phyloP scores from a whole-genome alignment of 2,329 filamentous ascomycete species.

The Botrytis pseudocinerea region DNA sequence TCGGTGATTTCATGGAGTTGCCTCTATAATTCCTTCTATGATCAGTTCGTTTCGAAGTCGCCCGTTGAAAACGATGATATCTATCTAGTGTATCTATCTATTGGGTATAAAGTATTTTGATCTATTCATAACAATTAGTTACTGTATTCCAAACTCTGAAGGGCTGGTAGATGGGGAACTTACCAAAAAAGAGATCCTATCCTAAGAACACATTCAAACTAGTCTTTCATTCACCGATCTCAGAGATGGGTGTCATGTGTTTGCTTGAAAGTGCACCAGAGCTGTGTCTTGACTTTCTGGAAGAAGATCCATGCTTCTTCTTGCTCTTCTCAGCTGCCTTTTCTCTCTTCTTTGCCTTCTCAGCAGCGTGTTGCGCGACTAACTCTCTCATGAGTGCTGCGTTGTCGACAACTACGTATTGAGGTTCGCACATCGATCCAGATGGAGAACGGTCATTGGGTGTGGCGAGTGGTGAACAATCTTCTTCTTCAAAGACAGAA shows the following conservation, averaged over 20 bases:
- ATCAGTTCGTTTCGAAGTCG: slow-evolving; percentile 13
- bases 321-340: slow-evolving; percentile 22
- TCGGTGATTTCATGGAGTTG: not conserved
- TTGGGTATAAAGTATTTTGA: slow-evolving; percentile 9
- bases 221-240: slow-evolving; percentile 47
- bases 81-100: slow-evolving; percentile 19
- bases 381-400: slow-evolving; percentile 37
- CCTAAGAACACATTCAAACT: not conserved
- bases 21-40: not conserved
- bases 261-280: slow-evolving; percentile 45
- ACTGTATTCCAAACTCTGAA: not conserved
- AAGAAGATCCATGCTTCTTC: slow-evolving; percentile 36
- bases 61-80: slow-evolving; percentile 8
- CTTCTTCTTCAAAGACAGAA: slow-evolving; percentile 52
- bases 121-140: not conserved
- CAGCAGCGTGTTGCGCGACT: slow-evolving; percentile 37
- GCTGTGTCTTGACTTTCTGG: slow-evolving; percentile 37
- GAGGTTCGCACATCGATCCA: slow-evolving; percentile 30
- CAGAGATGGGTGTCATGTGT: slow-evolving; percentile 59
- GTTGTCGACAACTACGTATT: slow-evolving; percentile 34
- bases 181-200: slow-evolving; percentile 4
- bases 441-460: slow-evolving; percentile 33
- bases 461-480: slow-evolving; percentile 46
- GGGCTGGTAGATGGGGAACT: not conserved
- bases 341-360: slow-evolving; percentile 38